phyloP scores from a whole-genome alignment of 352 stramenopile species.

The Globisporangium nodosum region DNA sequence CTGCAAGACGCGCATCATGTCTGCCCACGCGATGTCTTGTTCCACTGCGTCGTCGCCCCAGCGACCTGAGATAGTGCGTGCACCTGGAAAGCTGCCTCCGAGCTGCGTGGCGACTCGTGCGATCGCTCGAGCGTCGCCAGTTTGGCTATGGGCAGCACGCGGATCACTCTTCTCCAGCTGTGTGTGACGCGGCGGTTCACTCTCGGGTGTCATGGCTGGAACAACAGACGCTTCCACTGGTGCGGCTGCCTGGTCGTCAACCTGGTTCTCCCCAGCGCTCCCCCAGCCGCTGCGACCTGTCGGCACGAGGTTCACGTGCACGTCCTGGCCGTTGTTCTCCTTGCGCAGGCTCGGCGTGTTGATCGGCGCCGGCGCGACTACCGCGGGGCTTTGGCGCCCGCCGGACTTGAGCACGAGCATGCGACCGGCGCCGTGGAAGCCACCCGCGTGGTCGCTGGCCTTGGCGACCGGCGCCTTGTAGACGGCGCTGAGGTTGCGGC shows the following conservation, averaged over 20 bases:
- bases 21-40: constrained; percentile 39
- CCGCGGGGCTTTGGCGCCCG: constrained; percentile 4
- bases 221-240: neutral
- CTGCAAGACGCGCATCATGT: constrained; percentile 20
- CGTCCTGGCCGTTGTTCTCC: constrained; percentile 43
- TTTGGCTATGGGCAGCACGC: too few species aligned
- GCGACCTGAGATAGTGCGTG: constrained; percentile 23
- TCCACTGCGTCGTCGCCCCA: constrained; percentile 78
- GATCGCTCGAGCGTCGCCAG: neutral
- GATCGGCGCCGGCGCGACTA: constrained; percentile 43
- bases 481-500: constrained; percentile 62
- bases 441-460: constrained; percentile 22
- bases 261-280: neutral
- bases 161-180: neutral
- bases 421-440: constrained; percentile 20
- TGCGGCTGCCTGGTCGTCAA: neutral
- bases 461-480: constrained; percentile 55
- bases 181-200: neutral
- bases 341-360: constrained; percentile 75
- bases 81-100: neutral
- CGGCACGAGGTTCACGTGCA: constrained; percentile 32
- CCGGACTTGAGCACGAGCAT: constrained; percentile 49
- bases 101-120: neutral
- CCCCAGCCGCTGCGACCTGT: constrained; percentile 32
- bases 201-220: neutral